These are phyloP conservation scores for Boletus smithii DNA, from an alignment of 1,284 basidiomycete genomes.

Conservation along the genomic window DNA sequence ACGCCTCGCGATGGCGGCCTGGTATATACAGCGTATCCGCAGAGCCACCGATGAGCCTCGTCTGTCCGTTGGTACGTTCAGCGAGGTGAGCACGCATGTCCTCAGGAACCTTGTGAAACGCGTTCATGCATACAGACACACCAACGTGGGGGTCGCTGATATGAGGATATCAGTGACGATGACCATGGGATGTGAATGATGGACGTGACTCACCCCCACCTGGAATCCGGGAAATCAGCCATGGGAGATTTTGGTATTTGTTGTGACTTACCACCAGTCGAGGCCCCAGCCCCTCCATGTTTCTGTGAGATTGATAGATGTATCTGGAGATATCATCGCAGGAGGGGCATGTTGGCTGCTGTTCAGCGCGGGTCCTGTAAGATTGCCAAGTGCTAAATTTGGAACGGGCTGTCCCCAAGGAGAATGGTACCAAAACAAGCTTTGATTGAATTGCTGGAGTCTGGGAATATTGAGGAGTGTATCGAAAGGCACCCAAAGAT, in stretches of 20 bases:
- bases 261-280: constrained; percentile 42
- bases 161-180: background rate
- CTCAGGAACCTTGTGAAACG: constrained; percentile 37
- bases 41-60: constrained; percentile 46
- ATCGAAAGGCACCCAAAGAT: constrained; percentile 52
- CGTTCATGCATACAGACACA: constrained; percentile 41
- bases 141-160: constrained; percentile 45
- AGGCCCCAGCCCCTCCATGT: constrained; percentile 40
- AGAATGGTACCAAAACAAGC: constrained; percentile 49
- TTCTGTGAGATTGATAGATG: constrained; percentile 35
- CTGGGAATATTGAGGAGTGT: constrained; percentile 49
- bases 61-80: constrained; percentile 31
- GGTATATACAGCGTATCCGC: constrained; percentile 51
- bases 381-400: constrained; percentile 36
- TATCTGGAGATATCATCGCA: constrained; percentile 40
- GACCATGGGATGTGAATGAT: background rate
- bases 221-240: constrained; percentile 16
- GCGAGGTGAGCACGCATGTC: constrained; percentile 39
- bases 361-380: constrained; percentile 16
- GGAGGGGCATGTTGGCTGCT: constrained; percentile 35
- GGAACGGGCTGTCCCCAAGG: constrained; percentile 43
- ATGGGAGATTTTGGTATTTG: background rate
- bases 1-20: constrained; percentile 36
- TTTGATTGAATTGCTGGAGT: constrained; percentile 44
- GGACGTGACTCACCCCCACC: constrained; percentile 41